These are phyloP conservation scores for Geosmithia morbida DNA, from an alignment of 2,329 filamentous ascomycete species.

Conservation along the genomic window DNA sequence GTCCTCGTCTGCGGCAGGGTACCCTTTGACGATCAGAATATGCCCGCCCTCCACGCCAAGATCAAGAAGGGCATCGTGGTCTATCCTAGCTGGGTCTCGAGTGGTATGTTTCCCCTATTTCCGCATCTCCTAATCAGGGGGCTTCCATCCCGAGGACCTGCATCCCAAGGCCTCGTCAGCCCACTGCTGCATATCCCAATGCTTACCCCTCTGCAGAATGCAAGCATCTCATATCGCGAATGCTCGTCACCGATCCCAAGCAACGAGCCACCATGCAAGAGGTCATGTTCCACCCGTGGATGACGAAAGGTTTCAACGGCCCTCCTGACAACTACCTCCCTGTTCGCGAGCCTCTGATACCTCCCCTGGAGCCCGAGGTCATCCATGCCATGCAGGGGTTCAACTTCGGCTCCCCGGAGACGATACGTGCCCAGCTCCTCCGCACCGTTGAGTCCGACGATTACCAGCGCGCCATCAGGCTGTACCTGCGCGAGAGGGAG, in stretches of 20 bases:
- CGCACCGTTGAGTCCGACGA: slow-evolving; percentile 87
- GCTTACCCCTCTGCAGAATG: slow-evolving; percentile 54
- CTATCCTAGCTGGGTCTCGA: slow-evolving; percentile 85
- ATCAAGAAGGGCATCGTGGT: slow-evolving; percentile 96
- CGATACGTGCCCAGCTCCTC: slow-evolving; percentile 67
- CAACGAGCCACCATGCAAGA: slow-evolving; percentile 77
- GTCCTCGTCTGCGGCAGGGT: slow-evolving; percentile 96
- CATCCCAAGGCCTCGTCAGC: background rate
- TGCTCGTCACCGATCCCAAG: slow-evolving; percentile 89
- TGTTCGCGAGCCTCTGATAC: slow-evolving; percentile 64
- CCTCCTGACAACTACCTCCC: slow-evolving; percentile 86
- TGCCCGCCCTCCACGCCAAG: slow-evolving; percentile 95
- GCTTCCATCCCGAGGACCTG: background rate
- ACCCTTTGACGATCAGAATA: slow-evolving; percentile 97
- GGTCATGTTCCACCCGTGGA: slow-evolving; percentile 92
- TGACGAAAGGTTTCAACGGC: slow-evolving; percentile 77
- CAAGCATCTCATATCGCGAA: slow-evolving; percentile 79
- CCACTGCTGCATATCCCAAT: background rate
- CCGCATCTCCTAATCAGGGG: background rate
- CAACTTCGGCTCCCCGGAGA: slow-evolving; percentile 81
- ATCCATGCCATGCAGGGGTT: slow-evolving; percentile 95
- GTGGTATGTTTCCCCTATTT: slow-evolving; percentile 49
- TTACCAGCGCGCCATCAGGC: slow-evolving; percentile 71
- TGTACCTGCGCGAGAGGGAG: slow-evolving; percentile 54
- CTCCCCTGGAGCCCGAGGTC: slow-evolving; percentile 71